These are phyloP conservation scores for Mycena polygramma DNA, from an alignment of 768 basidiomycete species.

Conservation along the genomic window DNA sequence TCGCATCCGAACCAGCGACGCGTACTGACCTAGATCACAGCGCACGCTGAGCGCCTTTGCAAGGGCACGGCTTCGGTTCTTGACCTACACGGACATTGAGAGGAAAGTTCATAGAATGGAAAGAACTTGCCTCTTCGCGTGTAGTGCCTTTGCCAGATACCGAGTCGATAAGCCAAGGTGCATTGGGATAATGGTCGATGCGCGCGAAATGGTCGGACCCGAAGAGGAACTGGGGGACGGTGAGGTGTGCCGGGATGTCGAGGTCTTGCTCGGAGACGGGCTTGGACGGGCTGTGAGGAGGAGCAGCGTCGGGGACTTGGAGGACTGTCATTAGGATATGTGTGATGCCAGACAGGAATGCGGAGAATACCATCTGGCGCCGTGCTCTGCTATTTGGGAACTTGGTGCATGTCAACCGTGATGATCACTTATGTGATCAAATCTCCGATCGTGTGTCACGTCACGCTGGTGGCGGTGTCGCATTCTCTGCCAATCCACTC, in stretches of 20 bases:
- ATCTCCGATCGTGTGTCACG: too few species aligned
- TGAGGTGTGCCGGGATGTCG: constrained; percentile 53
- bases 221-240: constrained; percentile 56
- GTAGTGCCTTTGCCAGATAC: constrained; percentile 47
- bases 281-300: background rate
- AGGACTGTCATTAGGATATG: constrained; percentile 5
- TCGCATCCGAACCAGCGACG: background rate
- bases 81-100: constrained; percentile 23
- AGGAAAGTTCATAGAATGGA: background rate
- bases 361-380: background rate
- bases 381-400: background rate
- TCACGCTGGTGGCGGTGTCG: too few species aligned
- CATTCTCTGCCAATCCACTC: too few species aligned
- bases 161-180: constrained; percentile 57
- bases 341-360: background rate
- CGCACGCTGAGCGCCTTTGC: constrained; percentile 32
- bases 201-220: constrained; percentile 50
- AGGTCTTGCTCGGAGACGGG: constrained; percentile 15
- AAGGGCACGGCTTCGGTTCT: constrained; percentile 8
- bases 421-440: background rate
- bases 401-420: too few species aligned
- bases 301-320: background rate
- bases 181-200: constrained; percentile 43
- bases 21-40: constrained; percentile 44
- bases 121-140: constrained; percentile 2